Evolutionary conservation across 1,284 basidiomycete genomes (phyloP).

Genomic region (Irpex rosettiformis): DNA sequence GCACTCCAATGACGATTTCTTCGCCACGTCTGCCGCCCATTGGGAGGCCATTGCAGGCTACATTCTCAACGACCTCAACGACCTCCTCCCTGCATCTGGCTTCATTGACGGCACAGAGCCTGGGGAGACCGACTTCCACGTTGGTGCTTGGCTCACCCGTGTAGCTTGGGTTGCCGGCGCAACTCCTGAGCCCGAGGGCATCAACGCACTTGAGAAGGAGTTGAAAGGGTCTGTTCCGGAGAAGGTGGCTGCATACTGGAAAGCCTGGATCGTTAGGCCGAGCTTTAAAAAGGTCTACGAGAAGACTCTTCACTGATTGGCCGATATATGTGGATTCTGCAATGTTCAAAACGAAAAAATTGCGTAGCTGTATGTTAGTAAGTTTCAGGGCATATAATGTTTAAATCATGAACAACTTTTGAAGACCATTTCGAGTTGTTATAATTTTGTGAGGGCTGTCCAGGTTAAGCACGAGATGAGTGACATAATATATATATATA

Average conservation of each 20-base stretch:
- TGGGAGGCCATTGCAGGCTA: constrained; percentile 34
- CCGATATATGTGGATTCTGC: no score
- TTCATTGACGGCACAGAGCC: constrained; percentile 47
- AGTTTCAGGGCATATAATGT: not conserved
- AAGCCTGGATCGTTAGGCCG: constrained; percentile 48
- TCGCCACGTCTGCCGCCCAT: constrained; percentile 35
- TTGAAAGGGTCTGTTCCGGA: constrained; percentile 36
- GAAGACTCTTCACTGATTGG: constrained; percentile 40
- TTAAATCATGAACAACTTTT: not conserved
- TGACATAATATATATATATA: not conserved
- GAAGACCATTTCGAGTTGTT: not conserved
- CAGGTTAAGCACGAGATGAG: no score
- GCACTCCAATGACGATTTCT: constrained; percentile 39
- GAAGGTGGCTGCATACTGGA: constrained; percentile 42
- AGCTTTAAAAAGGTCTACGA: constrained; percentile 57
- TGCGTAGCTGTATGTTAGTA: not conserved
- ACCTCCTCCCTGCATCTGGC: constrained; percentile 36
- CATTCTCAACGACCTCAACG: constrained; percentile 39
- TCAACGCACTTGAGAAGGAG: constrained; percentile 37
- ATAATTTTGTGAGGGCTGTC: no score
- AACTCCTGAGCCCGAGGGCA: constrained; percentile 32
- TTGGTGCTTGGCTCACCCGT: constrained; percentile 49
- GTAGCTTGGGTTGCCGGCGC: constrained; percentile 36
- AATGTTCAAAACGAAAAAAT: no score
- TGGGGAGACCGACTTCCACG: constrained; percentile 53